A percentile compares a stretch with the other conserved stretches of the same genome.
phyloP scores from a whole-genome alignment of 2,329 filamentous ascomycete genomes.

The Hymenotorrendiella dingleyae region DNA sequence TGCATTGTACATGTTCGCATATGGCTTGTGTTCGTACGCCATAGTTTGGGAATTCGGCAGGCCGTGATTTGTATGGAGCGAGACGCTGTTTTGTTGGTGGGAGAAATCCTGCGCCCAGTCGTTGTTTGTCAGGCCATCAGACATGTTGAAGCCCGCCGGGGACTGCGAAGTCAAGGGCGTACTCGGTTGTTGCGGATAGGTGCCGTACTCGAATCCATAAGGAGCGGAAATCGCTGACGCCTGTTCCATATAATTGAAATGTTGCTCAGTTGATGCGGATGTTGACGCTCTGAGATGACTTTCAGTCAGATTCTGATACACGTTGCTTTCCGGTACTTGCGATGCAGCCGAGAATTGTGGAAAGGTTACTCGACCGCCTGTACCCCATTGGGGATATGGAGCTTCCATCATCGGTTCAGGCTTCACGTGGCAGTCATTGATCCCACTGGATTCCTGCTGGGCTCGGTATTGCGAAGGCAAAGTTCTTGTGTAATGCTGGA shows the following conservation, averaged over 20 bases:
- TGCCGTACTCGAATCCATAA: slow-evolving; percentile 14
- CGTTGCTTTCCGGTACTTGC: slow-evolving; percentile 14
- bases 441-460: slow-evolving; percentile 11
- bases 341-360: slow-evolving; percentile 15
- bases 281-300: too few species aligned
- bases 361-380: slow-evolving; percentile 18
- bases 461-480: slow-evolving; percentile 11
- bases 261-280: too few species aligned
- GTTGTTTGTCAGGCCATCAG: too few species aligned
- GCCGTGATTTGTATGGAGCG: slow-evolving; percentile 17
- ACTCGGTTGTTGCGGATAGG: slow-evolving; percentile 11
- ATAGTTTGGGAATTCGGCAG: slow-evolving; percentile 9
- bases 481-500: slow-evolving; percentile 3
- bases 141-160: not conserved
- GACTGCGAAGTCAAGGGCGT: slow-evolving; percentile 7
- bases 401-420: slow-evolving; percentile 13
- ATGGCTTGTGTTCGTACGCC: slow-evolving; percentile 1
- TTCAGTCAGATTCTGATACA: too few species aligned
- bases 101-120: too few species aligned
- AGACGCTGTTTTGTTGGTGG: not conserved
- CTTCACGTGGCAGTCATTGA: slow-evolving; percentile 13
- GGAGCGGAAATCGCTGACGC: too few species aligned
- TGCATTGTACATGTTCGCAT: slow-evolving; percentile 11
- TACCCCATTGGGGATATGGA: slow-evolving; percentile 18
- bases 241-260: too few species aligned